Percentiles rank a stretch among this genome's conserved stretches.
Evolutionary conservation across 2,329 filamentous ascomycete genomes (phyloP).

Genomic region (Ascochyta clinopodiicola): DNA sequence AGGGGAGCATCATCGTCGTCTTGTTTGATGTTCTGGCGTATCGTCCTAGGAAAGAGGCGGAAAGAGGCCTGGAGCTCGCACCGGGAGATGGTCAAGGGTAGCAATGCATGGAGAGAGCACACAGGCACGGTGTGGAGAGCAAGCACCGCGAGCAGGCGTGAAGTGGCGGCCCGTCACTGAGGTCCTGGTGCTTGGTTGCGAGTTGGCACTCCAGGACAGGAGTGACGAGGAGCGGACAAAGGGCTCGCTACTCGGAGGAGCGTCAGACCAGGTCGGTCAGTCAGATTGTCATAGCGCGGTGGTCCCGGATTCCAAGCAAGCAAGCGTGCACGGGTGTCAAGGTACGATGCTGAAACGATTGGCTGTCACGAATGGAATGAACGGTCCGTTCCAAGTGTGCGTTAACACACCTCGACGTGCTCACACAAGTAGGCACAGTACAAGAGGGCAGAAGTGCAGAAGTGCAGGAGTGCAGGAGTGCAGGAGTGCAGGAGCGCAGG

Average conservation of each 20-base stretch:
- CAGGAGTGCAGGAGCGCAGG: not conserved
- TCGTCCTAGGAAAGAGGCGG: conserved; percentile 12
- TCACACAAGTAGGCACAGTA: conserved; percentile 1
- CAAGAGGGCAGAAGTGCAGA: too few species aligned
- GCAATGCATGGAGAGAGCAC: conserved; percentile 51
- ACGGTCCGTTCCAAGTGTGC: conserved; percentile 18
- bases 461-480: not conserved
- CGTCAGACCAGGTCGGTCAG: conserved; percentile 47
- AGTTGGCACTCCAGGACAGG: conserved; percentile 34
- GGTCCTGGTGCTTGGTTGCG: conserved; percentile 34
- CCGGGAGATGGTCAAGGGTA: conserved; percentile 44
- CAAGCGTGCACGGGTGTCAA: conserved; percentile 46
- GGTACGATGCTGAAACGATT: conserved; percentile 50
- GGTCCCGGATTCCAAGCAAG: conserved; percentile 47
- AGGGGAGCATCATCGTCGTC: conserved; percentile 36
- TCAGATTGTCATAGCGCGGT: conserved; percentile 50
- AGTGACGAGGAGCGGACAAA: conserved; percentile 43
- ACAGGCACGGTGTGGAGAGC: conserved; percentile 40
- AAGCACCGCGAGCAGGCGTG: conserved; percentile 33
- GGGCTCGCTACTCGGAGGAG: conserved; percentile 40
- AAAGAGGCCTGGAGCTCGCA: conserved; percentile 43
- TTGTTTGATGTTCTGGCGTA: conserved; percentile 30
- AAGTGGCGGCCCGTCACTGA: conserved; percentile 33
- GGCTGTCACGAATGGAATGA: conserved; percentile 46
- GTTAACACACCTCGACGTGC: conserved; percentile 9